Evolutionary conservation across 176 grass and related monocot species (phyloP).

Genomic region (Bothriochloa decipiens): DNA sequence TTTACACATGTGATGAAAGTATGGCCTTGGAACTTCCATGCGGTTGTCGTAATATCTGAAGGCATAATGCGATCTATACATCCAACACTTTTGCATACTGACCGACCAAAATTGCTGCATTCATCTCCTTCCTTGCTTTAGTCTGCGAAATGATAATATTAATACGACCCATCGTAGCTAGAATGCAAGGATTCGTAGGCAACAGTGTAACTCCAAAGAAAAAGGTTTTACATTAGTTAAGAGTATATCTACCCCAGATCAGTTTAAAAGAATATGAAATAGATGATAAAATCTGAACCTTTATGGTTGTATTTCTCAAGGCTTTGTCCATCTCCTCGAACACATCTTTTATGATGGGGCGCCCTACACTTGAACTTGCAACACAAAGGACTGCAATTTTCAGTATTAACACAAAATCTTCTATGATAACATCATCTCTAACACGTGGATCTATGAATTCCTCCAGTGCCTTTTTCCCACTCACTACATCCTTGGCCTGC

Average conservation of each 20-base stretch:
- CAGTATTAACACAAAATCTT: constrained; percentile 56
- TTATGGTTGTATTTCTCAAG: constrained; percentile 41
- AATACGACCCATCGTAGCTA: neutral
- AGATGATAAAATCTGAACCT: constrained; percentile 38
- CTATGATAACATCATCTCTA: constrained; percentile 54
- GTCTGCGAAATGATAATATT: constrained; percentile 17
- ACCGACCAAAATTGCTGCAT: neutral
- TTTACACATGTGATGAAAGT: neutral
- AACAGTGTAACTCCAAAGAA: neutral
- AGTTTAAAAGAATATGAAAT: neutral
- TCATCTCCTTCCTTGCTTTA: constrained; percentile 20
- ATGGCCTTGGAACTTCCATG: neutral
- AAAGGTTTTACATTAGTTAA: neutral
- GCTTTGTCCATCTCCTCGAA: constrained; percentile 59
- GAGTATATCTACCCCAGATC: neutral
- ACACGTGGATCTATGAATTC: constrained; percentile 60
- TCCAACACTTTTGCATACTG: constrained; percentile 35
- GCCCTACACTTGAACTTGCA: constrained; percentile 56
- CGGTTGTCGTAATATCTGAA: neutral
- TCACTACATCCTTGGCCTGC: constrained; percentile 64
- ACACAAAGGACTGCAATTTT: constrained; percentile 56
- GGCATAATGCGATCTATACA: constrained; percentile 8
- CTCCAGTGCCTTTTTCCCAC: constrained; percentile 48
- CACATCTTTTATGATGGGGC: constrained; percentile 58
- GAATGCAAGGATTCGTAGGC: neutral